These are phyloP conservation scores for Rhytidhysteron rufulum DNA, from an alignment of 2,329 filamentous ascomycete genomes.

Conservation along the genomic window DNA sequence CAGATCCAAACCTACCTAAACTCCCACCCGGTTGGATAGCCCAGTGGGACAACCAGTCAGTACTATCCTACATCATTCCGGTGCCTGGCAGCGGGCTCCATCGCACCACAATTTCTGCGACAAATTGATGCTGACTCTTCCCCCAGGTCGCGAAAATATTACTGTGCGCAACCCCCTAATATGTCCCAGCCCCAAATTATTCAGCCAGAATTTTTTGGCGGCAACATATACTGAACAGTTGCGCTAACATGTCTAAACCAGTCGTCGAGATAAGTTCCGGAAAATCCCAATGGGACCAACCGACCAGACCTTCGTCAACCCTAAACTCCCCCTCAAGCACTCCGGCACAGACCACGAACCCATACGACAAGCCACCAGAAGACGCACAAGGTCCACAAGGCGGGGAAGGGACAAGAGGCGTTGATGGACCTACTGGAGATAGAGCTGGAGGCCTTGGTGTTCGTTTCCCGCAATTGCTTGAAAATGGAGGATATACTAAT, in stretches of 20 bases:
- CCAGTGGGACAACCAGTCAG: conserved; percentile 38
- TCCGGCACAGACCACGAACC: conserved; percentile 51
- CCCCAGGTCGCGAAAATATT: conserved; percentile 36
- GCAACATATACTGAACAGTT: neutral
- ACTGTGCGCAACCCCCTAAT: conserved; percentile 27
- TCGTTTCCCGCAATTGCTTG: conserved; percentile 34
- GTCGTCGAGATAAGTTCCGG: conserved; percentile 68
- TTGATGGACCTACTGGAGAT: conserved; percentile 54
- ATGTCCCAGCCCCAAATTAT: no score
- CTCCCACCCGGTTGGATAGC: conserved; percentile 38
- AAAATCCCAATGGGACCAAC: conserved; percentile 70
- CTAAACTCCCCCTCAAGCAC: conserved; percentile 51
- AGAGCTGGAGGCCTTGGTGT: conserved; percentile 58
- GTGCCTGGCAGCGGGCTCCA: conserved; percentile 12
- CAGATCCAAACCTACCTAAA: conserved; percentile 34
- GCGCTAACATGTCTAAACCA: conserved; percentile 2
- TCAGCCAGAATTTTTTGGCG: no score
- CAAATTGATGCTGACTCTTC: conserved; percentile 18
- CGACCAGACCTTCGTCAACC: conserved; percentile 60
- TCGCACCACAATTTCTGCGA: conserved; percentile 10
- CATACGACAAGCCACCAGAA: conserved; percentile 56
- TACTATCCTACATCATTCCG: conserved; percentile 5
- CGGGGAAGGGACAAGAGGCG: conserved; percentile 47
- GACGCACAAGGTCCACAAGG: conserved; percentile 21
- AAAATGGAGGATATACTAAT: conserved; percentile 19